A percentile compares a stretch with the other conserved stretches of the same genome.
Conservation (phyloP, 257 asterid genomes). For the Datura wrightii region DNA sequence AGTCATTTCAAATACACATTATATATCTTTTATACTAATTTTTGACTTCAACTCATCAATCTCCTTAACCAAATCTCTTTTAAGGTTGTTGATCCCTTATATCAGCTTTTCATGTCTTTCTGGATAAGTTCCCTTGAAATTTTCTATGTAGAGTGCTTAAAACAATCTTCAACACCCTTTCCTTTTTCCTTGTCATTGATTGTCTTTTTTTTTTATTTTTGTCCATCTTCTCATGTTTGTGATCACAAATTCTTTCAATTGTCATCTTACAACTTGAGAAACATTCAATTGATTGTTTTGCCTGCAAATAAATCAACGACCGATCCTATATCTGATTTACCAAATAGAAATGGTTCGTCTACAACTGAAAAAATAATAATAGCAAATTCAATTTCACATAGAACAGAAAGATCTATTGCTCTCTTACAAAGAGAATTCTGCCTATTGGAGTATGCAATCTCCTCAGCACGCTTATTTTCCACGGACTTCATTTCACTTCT, state of each 20-base stretch:
- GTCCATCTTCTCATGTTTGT: not conserved
- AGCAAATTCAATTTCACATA: not conserved
- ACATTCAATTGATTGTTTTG: not conserved
- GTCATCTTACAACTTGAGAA: not conserved
- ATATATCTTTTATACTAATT: not conserved
- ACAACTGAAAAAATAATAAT: not conserved
- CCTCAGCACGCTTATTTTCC: not conserved
- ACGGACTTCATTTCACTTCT: not conserved
- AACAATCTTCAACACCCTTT: not conserved
- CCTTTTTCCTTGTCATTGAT: not conserved
- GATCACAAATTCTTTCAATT: not conserved
- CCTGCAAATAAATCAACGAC: not conserved
- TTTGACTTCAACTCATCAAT: not conserved
- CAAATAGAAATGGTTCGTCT: not conserved
- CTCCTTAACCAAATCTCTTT: not conserved
- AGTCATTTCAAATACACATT: not conserved
- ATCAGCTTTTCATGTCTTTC: not conserved
- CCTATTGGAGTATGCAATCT: not conserved
- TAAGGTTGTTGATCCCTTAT: not conserved
- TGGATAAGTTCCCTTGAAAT: not conserved
- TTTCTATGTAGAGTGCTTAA: not conserved
- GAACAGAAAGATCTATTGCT: not conserved
- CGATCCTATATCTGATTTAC: not conserved
- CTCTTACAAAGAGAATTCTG: too few relatives aligned
- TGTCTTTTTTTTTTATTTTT: not conserved